Conservation (phyloP, 169 alveolate species). For the Plasmodium knowlesi region DNA sequence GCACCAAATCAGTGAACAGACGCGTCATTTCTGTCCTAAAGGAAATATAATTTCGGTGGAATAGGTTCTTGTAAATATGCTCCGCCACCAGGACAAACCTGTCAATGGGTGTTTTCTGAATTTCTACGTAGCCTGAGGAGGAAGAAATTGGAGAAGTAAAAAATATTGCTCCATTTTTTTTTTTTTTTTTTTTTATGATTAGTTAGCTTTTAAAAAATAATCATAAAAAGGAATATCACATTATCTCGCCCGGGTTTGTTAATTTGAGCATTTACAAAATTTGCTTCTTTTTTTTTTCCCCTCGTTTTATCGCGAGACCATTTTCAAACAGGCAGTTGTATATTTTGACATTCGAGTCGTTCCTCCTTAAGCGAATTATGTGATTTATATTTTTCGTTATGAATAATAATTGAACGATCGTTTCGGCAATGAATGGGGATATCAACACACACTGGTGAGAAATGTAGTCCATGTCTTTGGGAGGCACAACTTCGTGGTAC, state of each 20-base stretch:
- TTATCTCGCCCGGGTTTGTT: background rate
- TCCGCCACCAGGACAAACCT: constrained; percentile 33
- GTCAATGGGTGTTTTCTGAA: constrained; percentile 69
- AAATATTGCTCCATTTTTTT: background rate
- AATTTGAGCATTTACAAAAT: background rate
- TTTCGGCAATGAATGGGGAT: constrained; percentile 72
- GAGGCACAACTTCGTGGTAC: background rate
- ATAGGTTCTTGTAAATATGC: constrained; percentile 26
- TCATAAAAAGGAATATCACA: background rate
- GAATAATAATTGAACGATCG: constrained; percentile 59
- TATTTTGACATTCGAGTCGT: constrained; percentile 12
- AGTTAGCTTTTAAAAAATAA: background rate
- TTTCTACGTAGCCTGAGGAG: constrained; percentile 60
- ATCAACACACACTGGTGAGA: constrained; percentile 45
- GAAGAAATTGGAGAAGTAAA: background rate
- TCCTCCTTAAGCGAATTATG: constrained; percentile 38
- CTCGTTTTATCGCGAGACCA: constrained; percentile 10
- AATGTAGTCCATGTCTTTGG: constrained; percentile 25
- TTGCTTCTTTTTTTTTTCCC: background rate
- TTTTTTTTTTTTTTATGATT: background rate
- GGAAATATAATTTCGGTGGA: constrained; percentile 6
- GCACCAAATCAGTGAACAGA: constrained; percentile 35
- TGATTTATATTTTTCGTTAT: constrained; percentile 65
- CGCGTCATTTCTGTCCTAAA: constrained; percentile 44
- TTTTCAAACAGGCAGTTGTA: constrained; percentile 66